A percentile compares a stretch with the other conserved stretches of the same genome.
These are phyloP conservation scores for Akanthomyces dipterigenus DNA, from an alignment of 2,329 filamentous ascomycete genomes.

Conservation along the genomic window DNA sequence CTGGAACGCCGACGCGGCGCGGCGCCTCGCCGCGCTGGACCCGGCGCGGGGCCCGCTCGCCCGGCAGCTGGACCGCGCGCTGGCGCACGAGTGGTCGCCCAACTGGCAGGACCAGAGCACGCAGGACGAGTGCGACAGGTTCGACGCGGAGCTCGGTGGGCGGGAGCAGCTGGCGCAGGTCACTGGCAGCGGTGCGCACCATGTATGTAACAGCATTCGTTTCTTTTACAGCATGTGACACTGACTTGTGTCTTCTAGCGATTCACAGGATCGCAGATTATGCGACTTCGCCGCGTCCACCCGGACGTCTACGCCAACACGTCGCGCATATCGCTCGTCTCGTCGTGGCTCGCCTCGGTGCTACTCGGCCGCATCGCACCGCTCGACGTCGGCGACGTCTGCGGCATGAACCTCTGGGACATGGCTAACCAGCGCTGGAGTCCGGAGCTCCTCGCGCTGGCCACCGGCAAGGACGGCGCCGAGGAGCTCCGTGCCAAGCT, in stretches of 20 bases:
- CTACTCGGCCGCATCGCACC: constrained; percentile 81
- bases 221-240: background rate
- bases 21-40: constrained; percentile 55
- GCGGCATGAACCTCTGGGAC: constrained; percentile 96
- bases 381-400: constrained; percentile 89
- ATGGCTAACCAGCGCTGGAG: constrained; percentile 69
- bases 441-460: constrained; percentile 65
- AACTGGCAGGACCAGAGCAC: constrained; percentile 99
- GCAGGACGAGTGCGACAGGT: constrained; percentile 81
- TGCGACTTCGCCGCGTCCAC: constrained; percentile 74
- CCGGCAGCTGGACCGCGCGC: constrained; percentile 63
- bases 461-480: constrained; percentile 57
- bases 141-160: constrained; percentile 65
- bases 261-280: constrained; percentile 95
- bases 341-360: constrained; percentile 87
- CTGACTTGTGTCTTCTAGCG: constrained; percentile 45
- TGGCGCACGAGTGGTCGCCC: constrained; percentile 81
- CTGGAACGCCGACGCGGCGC: constrained; percentile 69
- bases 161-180: constrained; percentile 63
- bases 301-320: constrained; percentile 77
- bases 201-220: constrained; percentile 49
- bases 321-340: constrained; percentile 83
- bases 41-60: constrained; percentile 54
- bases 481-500: constrained; percentile 68
- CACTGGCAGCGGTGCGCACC: constrained; percentile 90